Conservation (phyloP, 192 early-diverging fungal genomes). For the Dispira parvispora region DNA sequence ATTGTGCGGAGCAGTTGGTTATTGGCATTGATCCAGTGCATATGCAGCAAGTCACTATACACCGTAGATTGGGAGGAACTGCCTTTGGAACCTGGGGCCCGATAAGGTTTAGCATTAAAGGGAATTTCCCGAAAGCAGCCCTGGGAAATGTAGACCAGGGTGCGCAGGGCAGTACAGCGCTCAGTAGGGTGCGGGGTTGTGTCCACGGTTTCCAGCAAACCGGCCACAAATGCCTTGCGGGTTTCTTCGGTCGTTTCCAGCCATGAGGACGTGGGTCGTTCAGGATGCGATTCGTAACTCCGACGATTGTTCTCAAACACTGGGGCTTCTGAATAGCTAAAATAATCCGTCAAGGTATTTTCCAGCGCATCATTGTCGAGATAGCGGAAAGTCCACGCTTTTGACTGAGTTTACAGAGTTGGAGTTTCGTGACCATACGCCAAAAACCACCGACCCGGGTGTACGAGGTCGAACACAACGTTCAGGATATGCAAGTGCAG, state of each 20-base stretch:
- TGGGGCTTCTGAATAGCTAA: neutral
- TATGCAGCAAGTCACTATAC: neutral
- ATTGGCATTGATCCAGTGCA: neutral
- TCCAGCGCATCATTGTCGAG: slow-evolving; percentile 4
- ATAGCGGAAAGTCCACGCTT: neutral
- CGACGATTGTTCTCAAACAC: neutral
- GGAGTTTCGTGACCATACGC: too few species aligned
- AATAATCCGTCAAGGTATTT: slow-evolving; percentile 4
- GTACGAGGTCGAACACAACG: too few species aligned
- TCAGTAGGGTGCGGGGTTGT: neutral
- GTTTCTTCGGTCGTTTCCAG: neutral
- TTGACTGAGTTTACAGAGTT: neutral
- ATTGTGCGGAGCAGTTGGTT: neutral
- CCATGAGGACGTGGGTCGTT: neutral
- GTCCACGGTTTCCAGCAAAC: neutral
- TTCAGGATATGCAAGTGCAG: too few species aligned
- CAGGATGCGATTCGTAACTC: neutral
- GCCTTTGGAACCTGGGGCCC: neutral
- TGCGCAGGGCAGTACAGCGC: neutral
- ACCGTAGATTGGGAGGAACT: neutral
- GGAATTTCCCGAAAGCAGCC: slow-evolving; percentile 2
- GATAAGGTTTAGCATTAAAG: neutral
- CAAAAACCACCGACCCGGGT: too few species aligned
- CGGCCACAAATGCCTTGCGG: neutral
- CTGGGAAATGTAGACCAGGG: neutral